Conservation (phyloP, 805 yeast genomes). For the Torulaspora quercuum region DNA sequence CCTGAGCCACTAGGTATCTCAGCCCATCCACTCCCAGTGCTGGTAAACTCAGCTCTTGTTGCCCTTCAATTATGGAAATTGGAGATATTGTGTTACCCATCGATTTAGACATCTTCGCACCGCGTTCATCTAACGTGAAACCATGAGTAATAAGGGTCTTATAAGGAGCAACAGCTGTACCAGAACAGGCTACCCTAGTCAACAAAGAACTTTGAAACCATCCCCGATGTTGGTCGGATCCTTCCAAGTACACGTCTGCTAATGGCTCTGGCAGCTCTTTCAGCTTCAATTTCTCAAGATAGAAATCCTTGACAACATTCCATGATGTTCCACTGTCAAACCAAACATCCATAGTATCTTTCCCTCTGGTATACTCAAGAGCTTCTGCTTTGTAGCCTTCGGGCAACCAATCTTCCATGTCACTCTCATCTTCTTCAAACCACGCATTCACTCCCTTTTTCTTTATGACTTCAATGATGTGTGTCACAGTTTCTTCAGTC, state of each 20-base stretch:
- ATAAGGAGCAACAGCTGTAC: constrained; percentile 55
- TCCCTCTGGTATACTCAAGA: constrained; percentile 54
- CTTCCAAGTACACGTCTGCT: constrained; percentile 88
- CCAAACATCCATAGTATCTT: constrained; percentile 98
- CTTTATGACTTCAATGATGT: constrained; percentile 54
- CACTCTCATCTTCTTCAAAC: constrained; percentile 57
- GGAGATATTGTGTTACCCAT: constrained; percentile 81
- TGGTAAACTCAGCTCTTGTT: constrained; percentile 47
- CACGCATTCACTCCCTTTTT: constrained; percentile 71
- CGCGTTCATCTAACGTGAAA: constrained; percentile 80
- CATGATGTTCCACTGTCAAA: constrained; percentile 96
- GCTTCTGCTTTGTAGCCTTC: constrained; percentile 43
- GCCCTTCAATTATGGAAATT: constrained; percentile 59
- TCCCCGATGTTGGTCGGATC: constrained; percentile 98
- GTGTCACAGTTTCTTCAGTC: constrained; percentile 52
- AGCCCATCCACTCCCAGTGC: constrained; percentile 86
- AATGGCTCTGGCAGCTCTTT: constrained; percentile 41
- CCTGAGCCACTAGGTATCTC: constrained; percentile 84
- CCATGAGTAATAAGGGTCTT: constrained; percentile 85
- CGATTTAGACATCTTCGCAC: constrained; percentile 91
- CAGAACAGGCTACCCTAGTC: constrained; percentile 58
- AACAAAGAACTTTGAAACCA: constrained; percentile 96
- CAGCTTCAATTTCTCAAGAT: constrained; percentile 37
- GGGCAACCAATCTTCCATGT: constrained; percentile 65
- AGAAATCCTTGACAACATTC: constrained; percentile 44